These are phyloP conservation scores for Breviolum minutum DNA, from an alignment of 73 alveolate genomes.

Conservation along the genomic window DNA sequence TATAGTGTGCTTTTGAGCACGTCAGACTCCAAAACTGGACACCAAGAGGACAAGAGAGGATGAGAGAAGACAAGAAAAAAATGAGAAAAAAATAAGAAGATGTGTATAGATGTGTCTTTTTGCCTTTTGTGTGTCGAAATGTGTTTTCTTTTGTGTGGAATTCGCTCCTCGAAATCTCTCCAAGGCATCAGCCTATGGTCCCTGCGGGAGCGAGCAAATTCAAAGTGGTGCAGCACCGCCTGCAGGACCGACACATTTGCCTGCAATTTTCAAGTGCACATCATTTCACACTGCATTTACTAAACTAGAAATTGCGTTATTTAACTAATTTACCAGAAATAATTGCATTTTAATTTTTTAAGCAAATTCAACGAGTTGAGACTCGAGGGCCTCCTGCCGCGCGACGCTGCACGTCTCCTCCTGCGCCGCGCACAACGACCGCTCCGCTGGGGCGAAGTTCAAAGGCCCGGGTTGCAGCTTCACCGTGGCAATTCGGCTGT, in stretches of 20 bases:
- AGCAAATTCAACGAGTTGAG: too few species aligned
- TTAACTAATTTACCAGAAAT: too few species aligned
- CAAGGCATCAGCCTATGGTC: slow-evolving; percentile 43
- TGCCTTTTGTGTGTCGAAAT: background rate
- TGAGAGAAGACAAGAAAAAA: too few species aligned
- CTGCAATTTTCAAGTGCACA: background rate
- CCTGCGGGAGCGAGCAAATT: slow-evolving; percentile 42
- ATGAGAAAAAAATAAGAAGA: too few species aligned
- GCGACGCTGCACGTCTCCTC: slow-evolving; percentile 37
- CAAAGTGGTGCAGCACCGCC: slow-evolving; percentile 49
- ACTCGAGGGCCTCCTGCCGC: background rate
- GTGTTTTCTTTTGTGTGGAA: background rate
- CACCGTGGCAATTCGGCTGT: too few species aligned
- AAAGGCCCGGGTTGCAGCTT: background rate
- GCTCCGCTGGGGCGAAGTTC: slow-evolving; percentile 44
- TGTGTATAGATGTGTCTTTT: too few species aligned
- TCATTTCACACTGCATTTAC: too few species aligned
- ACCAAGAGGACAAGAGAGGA: background rate
- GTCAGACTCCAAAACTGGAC: background rate
- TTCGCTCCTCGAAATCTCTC: background rate
- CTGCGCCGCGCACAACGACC: slow-evolving; percentile 51
- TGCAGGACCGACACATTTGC: background rate
- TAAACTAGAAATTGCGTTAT: too few species aligned
- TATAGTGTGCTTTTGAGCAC: slow-evolving; percentile 23
- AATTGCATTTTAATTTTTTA: too few species aligned